A percentile compares a stretch with the other conserved stretches of the same genome.
phyloP scores from a whole-genome alignment of 1,139 yeast genomes.

The Kodamaea suecica region DNA sequence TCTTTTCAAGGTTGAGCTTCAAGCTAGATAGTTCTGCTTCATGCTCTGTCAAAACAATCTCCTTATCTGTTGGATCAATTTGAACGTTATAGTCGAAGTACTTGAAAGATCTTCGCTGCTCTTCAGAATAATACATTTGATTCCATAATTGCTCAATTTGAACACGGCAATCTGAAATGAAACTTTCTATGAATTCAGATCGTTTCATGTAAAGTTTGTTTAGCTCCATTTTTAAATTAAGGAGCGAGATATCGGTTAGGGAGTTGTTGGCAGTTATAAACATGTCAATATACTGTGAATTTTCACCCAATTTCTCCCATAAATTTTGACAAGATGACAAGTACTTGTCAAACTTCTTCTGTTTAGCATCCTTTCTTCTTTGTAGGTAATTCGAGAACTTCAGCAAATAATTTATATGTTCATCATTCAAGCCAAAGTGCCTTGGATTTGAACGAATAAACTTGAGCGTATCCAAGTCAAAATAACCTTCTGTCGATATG shows the following conservation, averaged over 20 bases:
- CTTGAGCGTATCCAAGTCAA: constrained; percentile 37
- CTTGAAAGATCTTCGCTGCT: constrained; percentile 37
- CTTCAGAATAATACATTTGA: constrained; percentile 52
- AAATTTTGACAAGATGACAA: constrained; percentile 38
- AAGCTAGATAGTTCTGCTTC: constrained; percentile 59
- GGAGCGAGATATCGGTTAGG: constrained; percentile 36
- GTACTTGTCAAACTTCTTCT: constrained; percentile 33
- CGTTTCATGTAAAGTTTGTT: constrained; percentile 58
- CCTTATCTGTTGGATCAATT: constrained; percentile 49
- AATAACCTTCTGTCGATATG: constrained; percentile 18
- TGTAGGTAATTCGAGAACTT: constrained; percentile 28
- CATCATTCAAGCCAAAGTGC: constrained; percentile 40
- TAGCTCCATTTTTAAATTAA: constrained; percentile 51
- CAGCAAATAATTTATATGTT: constrained; percentile 32
- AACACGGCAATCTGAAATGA: constrained; percentile 59
- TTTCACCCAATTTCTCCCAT: constrained; percentile 52
- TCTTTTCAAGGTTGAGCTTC: constrained; percentile 46
- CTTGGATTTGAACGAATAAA: constrained; percentile 37
- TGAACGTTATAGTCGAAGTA: constrained; percentile 36
- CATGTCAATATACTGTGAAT: constrained; percentile 29
- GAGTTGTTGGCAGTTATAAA: constrained; percentile 38
- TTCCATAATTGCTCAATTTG: constrained; percentile 65
- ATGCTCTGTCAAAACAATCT: constrained; percentile 52
- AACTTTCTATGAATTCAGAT: constrained; percentile 60
- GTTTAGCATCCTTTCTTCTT: constrained; percentile 30